Percentiles rank a stretch among this genome's conserved stretches.
phyloP scores from a whole-genome alignment of 2,329 filamentous ascomycete genomes.

The Colletotrichum sp. region DNA sequence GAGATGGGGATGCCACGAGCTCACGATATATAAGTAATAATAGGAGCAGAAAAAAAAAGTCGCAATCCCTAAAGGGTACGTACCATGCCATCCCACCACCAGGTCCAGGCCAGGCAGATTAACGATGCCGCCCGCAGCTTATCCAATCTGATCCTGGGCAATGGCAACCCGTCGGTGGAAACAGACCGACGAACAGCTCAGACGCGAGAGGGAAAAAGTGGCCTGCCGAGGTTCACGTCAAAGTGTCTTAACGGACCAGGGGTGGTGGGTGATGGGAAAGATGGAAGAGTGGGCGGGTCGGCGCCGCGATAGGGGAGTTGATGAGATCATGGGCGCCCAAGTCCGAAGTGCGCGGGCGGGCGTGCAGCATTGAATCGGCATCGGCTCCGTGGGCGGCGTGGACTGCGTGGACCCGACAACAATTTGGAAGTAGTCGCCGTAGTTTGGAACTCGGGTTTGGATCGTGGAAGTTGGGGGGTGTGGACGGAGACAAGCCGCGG shows the following conservation, averaged over 20 bases:
- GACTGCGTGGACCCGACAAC: neutral
- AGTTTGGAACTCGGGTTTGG: neutral
- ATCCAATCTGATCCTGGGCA: constrained; percentile 3
- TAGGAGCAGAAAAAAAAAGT: neutral
- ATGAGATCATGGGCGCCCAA: constrained; percentile 18
- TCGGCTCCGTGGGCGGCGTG: neutral
- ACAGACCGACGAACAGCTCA: neutral
- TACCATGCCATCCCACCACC: neutral
- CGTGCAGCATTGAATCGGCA: neutral
- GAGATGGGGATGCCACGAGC: neutral
- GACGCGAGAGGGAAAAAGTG: neutral
- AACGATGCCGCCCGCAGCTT: neutral
- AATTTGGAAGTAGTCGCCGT: neutral
- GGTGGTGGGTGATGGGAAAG: neutral
- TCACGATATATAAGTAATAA: constrained; percentile 15
- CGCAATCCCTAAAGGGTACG: neutral
- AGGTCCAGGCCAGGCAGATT: neutral
- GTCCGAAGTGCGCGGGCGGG: neutral
- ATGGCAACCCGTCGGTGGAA: constrained; percentile 1
- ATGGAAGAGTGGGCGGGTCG: neutral
- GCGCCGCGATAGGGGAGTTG: neutral
- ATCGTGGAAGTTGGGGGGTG: neutral
- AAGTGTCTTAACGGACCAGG: neutral
- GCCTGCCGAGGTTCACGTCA: constrained; percentile 19
- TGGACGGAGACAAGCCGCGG: constrained; percentile 9